These are phyloP conservation scores for Cokeromyces recurvatus DNA, from an alignment of 371 early-diverging fungal genomes.

Conservation along the genomic window DNA sequence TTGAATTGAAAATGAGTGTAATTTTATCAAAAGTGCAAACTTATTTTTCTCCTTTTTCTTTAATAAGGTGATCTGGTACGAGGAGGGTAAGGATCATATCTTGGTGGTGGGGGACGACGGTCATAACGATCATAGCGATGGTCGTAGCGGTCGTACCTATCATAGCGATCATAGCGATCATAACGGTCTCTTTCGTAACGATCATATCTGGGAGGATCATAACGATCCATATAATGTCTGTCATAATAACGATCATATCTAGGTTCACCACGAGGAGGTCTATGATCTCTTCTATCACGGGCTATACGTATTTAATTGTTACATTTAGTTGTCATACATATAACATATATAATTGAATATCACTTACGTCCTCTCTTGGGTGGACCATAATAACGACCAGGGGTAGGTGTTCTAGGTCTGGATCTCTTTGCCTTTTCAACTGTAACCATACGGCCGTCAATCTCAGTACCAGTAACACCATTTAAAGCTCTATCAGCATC, in stretches of 20 bases:
- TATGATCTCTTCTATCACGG: conserved; percentile 23
- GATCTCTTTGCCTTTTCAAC: conserved; percentile 78
- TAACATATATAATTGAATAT: too few species aligned
- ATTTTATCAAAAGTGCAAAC: too few species aligned
- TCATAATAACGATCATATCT: conserved; percentile 50
- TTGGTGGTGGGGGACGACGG: conserved; percentile 48
- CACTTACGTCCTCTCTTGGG: conserved; percentile 54
- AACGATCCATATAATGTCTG: conserved; percentile 50
- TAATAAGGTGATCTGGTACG: conserved; percentile 52
- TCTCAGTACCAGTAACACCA: conserved; percentile 58
- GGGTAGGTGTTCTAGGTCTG: conserved; percentile 80
- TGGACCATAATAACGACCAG: conserved; percentile 85
- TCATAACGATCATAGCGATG: conserved; percentile 54
- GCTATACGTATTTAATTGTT: conserved; percentile 12
- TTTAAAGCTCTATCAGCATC: conserved; percentile 73
- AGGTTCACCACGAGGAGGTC: conserved; percentile 34
- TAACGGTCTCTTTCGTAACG: conserved; percentile 52
- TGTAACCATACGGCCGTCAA: conserved; percentile 70
- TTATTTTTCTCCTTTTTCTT: neutral
- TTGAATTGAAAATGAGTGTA: too few species aligned
- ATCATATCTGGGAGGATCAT: conserved; percentile 49
- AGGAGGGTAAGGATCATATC: conserved; percentile 54
- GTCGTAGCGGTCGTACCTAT: conserved; percentile 37
- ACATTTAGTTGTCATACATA: neutral
- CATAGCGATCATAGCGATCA: conserved; percentile 53